Base-by-base conservation (phyloP, 441 rosid genomes). In the Populus tomentosa region DNA sequence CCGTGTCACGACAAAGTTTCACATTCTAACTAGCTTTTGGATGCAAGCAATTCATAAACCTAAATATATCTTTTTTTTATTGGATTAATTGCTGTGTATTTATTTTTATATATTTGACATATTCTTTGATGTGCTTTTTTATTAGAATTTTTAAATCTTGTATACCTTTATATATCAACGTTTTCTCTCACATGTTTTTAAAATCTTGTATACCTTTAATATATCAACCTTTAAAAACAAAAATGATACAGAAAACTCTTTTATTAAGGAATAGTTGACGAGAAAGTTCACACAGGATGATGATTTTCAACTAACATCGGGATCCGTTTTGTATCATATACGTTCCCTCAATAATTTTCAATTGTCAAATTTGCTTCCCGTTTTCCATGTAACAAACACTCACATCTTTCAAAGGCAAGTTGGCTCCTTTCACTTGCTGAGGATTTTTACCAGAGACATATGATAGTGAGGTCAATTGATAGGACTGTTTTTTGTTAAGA, bases 221-320 rank as follows among this genome's bases (percentile, higher is more conserved):
- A n/a, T n/a, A n/a, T n/a, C n/a, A n/a, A n/a, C n/a, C n/a, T n/a
- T n/a, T n/a, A 38, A 26, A 26, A 24, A 23, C 26, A 53, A 16
- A 56, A 72, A 10, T 32, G 46, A 28, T 30, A 42, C 13, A 24
- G 5, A 18, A 14, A 14, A 23, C 13, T 46, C 0, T 46, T 11
- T 46, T 28, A 16, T 0, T 28, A 6, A 35, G 10, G 71, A 69
- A 75, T 23, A 14, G 26, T 23, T 13, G 3, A 38, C 14, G 66
- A 63, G 70, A 76, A 68, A 70, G 80, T 77, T 70, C 11, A 32
- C 33, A 26, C n/a, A 71, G 67, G 24, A 66, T 59, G n/a, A n/a
- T n/a, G 21, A 50, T 72, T 46, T 68, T 75, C 40, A 78, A 24
- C 69, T 18, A 75, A 71, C 83, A 75, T 76, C 77, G 70, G 83